phyloP scores from a whole-genome alignment of 2,329 filamentous ascomycete species.

The Stenocarpella maydis region DNA sequence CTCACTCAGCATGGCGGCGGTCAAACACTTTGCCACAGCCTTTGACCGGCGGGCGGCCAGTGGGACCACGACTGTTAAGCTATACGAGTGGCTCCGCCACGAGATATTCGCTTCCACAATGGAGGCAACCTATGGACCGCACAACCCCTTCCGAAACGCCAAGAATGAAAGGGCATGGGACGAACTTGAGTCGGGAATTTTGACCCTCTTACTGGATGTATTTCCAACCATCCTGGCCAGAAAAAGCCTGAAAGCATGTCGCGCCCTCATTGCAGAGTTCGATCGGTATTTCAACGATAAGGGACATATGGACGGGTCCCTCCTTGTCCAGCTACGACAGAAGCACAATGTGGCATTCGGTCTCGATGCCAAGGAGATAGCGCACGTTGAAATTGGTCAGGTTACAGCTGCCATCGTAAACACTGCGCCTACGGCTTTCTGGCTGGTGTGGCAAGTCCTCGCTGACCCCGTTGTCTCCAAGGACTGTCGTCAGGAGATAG shows the following conservation, averaged over 20 bases:
- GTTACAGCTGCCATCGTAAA: conserved; percentile 11
- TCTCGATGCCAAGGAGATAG: conserved; percentile 1
- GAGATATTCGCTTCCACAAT: conserved; percentile 3
- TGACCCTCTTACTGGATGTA: background rate
- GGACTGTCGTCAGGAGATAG: background rate
- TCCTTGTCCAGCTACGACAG: conserved; percentile 12
- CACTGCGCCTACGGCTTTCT: conserved; percentile 18
- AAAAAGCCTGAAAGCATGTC: background rate
- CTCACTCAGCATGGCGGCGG: background rate
- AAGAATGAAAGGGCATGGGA: background rate
- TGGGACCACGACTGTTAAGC: background rate
- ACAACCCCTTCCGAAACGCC: conserved; percentile 16
- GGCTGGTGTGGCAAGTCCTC: conserved; percentile 21
- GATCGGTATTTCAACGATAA: conserved; percentile 6
- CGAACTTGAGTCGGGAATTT: background rate
- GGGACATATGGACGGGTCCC: conserved; percentile 6
- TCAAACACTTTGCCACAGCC: background rate
- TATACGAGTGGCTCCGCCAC: conserved; percentile 20
- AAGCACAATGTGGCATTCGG: conserved; percentile 26
- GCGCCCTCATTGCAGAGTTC: background rate
- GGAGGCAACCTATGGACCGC: conserved; percentile 17
- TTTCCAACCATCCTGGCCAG: background rate
- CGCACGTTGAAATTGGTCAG: conserved; percentile 20
- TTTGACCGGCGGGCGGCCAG: background rate
- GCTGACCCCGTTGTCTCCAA: conserved; percentile 4